Base-by-base conservation (phyloP, 2,329 filamentous ascomycete genomes). In the Ceratocystis variospora region DNA sequence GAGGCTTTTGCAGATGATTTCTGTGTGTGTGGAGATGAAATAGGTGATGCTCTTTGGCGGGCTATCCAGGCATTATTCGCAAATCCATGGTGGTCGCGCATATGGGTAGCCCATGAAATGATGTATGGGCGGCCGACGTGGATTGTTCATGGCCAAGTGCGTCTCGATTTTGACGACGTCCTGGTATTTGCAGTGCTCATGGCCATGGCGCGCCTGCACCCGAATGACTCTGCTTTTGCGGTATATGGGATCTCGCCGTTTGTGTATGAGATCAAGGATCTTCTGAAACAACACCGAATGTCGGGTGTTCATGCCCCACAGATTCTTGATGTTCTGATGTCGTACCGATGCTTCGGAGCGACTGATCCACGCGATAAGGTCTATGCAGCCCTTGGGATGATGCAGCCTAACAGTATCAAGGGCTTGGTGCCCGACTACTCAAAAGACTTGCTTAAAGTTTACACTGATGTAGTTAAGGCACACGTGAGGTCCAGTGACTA, bases 311-410 rank as follows among this genome's bases (percentile, higher is more conserved):
- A 64, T 10, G 66, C 66, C 33, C 63, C 61, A 10, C 63, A 67
- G 50, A 64, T 69, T 7, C 64, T 70, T 3, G 65, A 66, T 44
- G 61, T 66, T 5, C 65, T 70, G 1, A 68, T 68, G 44, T 61
- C 68, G 3, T 69, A 66, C 53, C 66, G 69, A 1, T 67, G 68
- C 45, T 67, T 68, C 33, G 69, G 69, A 25, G 67, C 70, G 7
- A 67, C 68, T 12, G 71, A 72, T 61, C 69, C 71, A n/a, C 66
- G 69, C 22, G 71, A 72, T 65, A 72, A 72, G 48, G 69, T 72
- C 10, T 72, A 72, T 66, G 71, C 71, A 31, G 67, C 71, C 8
- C 68, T 72, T 1, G 70, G 71, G 1, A 68, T 72, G 33, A 70
- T 71, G 62, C 70, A 69, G 45, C 66, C 70, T 19, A 70, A 70